These are phyloP conservation scores for Setaria viridis DNA, from an alignment of 202 grass and related monocot genomes.

Conservation along the genomic window DNA sequence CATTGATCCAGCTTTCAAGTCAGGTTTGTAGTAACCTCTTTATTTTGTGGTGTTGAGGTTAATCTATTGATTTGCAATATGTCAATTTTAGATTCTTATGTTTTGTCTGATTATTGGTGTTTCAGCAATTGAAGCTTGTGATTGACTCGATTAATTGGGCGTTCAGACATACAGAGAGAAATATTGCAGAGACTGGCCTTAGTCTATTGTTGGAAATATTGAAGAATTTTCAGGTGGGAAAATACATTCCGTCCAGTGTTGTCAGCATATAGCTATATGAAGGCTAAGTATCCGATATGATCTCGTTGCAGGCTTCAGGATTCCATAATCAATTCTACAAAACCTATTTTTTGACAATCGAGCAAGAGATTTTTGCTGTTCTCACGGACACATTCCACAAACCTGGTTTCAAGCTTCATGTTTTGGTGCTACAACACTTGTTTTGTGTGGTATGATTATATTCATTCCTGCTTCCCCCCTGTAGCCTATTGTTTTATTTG, in stretches of 20 bases:
- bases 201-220: constrained; percentile 90
- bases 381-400: constrained; percentile 99
- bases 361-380: constrained; percentile 98
- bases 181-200: constrained; percentile 98
- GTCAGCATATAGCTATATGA: neutral
- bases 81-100: neutral
- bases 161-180: constrained; percentile 98
- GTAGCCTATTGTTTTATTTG: constrained; percentile 13
- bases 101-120: constrained; percentile 45
- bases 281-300: constrained; percentile 35
- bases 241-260: constrained; percentile 19
- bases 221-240: constrained; percentile 93
- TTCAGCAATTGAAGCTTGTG: constrained; percentile 98
- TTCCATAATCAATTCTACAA: constrained; percentile 99
- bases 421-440: constrained; percentile 92
- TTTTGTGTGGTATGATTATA: constrained; percentile 78
- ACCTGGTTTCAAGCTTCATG: constrained; percentile 98
- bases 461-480: neutral
- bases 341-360: constrained; percentile 94
- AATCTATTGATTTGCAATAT: neutral
- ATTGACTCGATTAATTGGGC: constrained; percentile 99
- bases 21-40: constrained; percentile 61
- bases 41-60: neutral
- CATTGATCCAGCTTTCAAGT: constrained; percentile 94
- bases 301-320: constrained; percentile 73